Evolutionary conservation across 1,139 yeast species (phyloP).

Genomic region (Sugiyamaella neomexicana): DNA sequence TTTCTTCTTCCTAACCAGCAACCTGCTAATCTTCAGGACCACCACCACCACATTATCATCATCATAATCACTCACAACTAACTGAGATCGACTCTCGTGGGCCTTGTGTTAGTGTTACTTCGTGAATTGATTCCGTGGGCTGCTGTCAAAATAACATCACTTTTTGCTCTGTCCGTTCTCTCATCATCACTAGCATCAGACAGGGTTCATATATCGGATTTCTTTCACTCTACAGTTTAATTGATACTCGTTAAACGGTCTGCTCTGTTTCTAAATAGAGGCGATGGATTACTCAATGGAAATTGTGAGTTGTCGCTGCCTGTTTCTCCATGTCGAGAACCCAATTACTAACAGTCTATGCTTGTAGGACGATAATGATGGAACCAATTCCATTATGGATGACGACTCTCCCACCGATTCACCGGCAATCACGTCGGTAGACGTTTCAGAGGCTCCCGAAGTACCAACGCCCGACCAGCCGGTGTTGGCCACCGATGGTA

Average conservation of each 20-base stretch:
- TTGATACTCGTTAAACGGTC: neutral
- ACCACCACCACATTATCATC: too few relatives aligned
- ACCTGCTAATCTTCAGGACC: neutral
- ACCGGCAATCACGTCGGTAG: slow-evolving; percentile 9
- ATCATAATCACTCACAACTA: too few relatives aligned
- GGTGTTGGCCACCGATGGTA: slow-evolving; percentile 21
- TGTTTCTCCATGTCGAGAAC: neutral
- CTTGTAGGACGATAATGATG: slow-evolving; percentile 11
- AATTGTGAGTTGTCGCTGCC: slow-evolving; percentile 18
- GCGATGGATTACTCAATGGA: slow-evolving; percentile 25
- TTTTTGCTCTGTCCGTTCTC: too few relatives aligned
- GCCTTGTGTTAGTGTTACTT: too few relatives aligned
- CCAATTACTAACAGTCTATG: neutral
- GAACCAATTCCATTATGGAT: slow-evolving; percentile 7
- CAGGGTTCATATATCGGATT: neutral
- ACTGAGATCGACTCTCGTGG: too few relatives aligned
- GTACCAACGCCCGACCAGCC: neutral
- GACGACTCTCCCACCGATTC: slow-evolving; percentile 15
- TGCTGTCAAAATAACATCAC: too few relatives aligned
- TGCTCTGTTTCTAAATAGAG: neutral
- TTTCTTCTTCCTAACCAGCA: neutral
- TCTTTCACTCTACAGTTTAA: neutral
- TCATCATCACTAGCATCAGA: too few relatives aligned
- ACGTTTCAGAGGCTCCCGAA: slow-evolving; percentile 9
- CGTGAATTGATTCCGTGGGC: too few relatives aligned